These are phyloP conservation scores for Colletotrichum phormii DNA, from an alignment of 2,329 filamentous ascomycete species.

Conservation along the genomic window DNA sequence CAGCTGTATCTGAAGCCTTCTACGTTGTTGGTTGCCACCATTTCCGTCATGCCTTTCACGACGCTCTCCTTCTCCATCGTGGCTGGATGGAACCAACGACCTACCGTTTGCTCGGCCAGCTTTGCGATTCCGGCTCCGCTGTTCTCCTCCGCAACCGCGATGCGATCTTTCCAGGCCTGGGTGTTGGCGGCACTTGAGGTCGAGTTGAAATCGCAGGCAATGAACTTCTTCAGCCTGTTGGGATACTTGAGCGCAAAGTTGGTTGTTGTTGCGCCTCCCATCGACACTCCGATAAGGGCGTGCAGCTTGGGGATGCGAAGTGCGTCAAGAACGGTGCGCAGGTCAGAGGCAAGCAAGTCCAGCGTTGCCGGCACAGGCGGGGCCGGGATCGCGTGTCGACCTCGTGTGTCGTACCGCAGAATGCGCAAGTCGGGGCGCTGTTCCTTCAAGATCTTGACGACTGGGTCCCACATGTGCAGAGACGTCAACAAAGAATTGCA, in stretches of 20 bases:
- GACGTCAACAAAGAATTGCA: constrained; percentile 85
- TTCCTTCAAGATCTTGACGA: constrained; percentile 71
- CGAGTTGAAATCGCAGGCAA: constrained; percentile 84
- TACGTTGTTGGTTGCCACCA: constrained; percentile 77
- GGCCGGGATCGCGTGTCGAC: constrained; percentile 65
- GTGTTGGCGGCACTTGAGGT: constrained; percentile 79
- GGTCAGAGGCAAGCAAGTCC: constrained; percentile 75
- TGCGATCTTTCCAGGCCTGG: constrained; percentile 82
- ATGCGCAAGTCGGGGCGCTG: constrained; percentile 75
- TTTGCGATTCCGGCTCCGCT: constrained; percentile 69
- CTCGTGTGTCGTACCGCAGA: constrained; percentile 82
- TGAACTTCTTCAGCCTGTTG: constrained; percentile 66
- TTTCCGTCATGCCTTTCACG: constrained; percentile 70
- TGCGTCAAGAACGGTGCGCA: constrained; percentile 73
- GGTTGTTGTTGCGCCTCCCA: constrained; percentile 83
- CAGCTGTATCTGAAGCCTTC: constrained; percentile 76
- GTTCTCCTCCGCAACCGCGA: constrained; percentile 71
- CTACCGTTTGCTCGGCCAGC: constrained; percentile 77
- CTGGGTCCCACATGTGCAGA: constrained; percentile 83
- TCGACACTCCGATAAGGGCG: constrained; percentile 79
- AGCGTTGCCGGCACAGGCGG: constrained; percentile 66
- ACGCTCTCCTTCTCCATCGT: constrained; percentile 58
- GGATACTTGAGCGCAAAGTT: constrained; percentile 78
- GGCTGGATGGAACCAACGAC: constrained; percentile 80
- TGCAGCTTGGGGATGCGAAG: constrained; percentile 76